Evolutionary conservation across 148 eudicot species (phyloP), one percentile per base, ranked within the genome.

Genomic region (Cornus suecica): DNA sequence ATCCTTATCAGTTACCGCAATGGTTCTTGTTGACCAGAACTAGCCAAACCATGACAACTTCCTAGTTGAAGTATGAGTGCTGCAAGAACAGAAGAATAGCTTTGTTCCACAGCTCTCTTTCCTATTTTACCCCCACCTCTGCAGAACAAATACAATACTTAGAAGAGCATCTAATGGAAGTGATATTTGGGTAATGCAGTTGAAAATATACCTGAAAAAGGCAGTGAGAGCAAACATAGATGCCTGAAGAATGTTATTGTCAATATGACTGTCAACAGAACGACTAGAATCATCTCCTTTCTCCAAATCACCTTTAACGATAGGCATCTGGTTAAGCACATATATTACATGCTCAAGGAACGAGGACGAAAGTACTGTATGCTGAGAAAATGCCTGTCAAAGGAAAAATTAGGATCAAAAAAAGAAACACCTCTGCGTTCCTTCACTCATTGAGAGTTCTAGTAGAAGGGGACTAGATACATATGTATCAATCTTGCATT

Each of bases 121-220:
- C 99, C 99, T 77, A 82, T 81, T 92, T 85, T 94, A 71, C 97
- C 99, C 78, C 99, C 97, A 76, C 97, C 97, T 88, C 99, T 94
- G 90, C 79, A 85, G 63, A 24, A n/a, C 34, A 61, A 68, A 8
- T 31, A 58, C 15, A 48, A 58, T 26, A 34, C 63, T 58, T 5
- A 34, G 32, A 23, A 58, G 29, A 37, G 13, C 48, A 58, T 16
- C 63, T 11, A 69, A 37, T 30, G 30, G 18, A 66, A 65, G 24
- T 65, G 56, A 72, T 28, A 73, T 51, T 73, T 6, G 8, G 45
- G 32, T 8, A 74, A 61, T 79, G 71, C 31, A 80, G 74, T 23
- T 70, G 23, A 69, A 81, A 15, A 31, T 60, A 76, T 31, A 90
- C 99, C 97, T 92, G 90, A 94, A 94, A 80, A 94, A 90, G 70